Evolutionary conservation across 495 filamentous ascomycete species (phyloP).

Genomic region (Annulohypoxylon stygium): DNA sequence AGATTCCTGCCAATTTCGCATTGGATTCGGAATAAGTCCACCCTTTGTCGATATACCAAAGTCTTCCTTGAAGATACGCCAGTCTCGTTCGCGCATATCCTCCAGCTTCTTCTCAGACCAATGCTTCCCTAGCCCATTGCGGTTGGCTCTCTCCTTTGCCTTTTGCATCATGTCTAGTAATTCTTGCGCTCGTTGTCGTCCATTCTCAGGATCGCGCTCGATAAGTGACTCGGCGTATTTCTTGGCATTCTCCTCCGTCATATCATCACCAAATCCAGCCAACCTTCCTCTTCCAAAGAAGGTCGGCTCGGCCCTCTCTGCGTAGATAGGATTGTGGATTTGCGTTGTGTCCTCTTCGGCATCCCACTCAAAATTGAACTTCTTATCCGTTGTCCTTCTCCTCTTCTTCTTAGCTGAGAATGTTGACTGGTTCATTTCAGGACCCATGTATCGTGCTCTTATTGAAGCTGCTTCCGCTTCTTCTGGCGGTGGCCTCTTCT

Average conservation of each 20-base stretch:
- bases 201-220: conserved; percentile 83
- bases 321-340: conserved; percentile 91
- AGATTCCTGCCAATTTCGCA: conserved; percentile 95
- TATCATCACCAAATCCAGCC: conserved; percentile 85
- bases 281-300: conserved; percentile 86
- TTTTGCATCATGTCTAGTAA: conserved; percentile 81
- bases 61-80: conserved; percentile 99
- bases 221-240: conserved; percentile 85
- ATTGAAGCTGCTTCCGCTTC: conserved; percentile 83
- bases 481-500: conserved; percentile 72
- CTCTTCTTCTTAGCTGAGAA: conserved; percentile 98
- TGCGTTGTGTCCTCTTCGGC: conserved; percentile 92
- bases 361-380: conserved; percentile 99
- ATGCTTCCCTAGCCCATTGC: conserved; percentile 85
- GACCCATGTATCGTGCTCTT: conserved; percentile 91
- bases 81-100: conserved; percentile 97
- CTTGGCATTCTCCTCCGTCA: conserved; percentile 73
- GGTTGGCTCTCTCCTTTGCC: conserved; percentile 75
- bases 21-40: conserved; percentile 92
- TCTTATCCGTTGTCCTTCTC: conserved; percentile 91
- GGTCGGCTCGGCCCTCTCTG: conserved; percentile 63
- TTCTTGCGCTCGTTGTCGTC: conserved; percentile 79
- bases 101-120: conserved; percentile 98
- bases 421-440: conserved; percentile 85
- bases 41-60: conserved; percentile 95